A percentile compares a stretch with the other conserved stretches of the same genome.
phyloP scores from a whole-genome alignment of 192 early-diverging fungal species.

The Mortierella hygrophila region DNA sequence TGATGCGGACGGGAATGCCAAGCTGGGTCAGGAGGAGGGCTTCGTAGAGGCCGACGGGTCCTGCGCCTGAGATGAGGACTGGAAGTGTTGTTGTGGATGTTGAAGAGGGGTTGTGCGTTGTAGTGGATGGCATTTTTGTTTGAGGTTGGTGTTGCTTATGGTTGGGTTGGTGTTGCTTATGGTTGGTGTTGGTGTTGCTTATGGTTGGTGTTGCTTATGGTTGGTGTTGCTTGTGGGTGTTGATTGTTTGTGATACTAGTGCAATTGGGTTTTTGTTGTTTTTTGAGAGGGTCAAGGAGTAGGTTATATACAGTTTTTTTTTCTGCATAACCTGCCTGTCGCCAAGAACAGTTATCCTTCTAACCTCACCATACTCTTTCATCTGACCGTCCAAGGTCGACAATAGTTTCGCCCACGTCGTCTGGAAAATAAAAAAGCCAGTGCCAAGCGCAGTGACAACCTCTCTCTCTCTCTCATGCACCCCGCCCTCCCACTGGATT shows the following conservation, averaged over 20 bases:
- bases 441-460: no score
- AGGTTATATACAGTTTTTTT: neutral
- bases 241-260: neutral
- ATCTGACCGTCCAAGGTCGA: no score
- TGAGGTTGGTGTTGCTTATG: neutral
- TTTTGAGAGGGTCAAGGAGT: neutral
- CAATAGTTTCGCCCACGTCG: no score
- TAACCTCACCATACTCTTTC: no score
- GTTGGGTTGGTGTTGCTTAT: neutral
- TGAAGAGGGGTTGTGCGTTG: neutral
- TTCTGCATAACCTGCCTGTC: neutral
- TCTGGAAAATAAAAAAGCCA: no score
- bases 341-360: neutral
- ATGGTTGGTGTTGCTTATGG: neutral
- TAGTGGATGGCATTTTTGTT: neutral
- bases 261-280: neutral
- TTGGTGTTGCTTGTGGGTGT: neutral
- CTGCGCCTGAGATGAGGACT: slow-evolving; percentile 29
- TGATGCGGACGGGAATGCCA: slow-evolving; percentile 6
- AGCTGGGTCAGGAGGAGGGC: slow-evolving; percentile 22
- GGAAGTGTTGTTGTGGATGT: neutral
- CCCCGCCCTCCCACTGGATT: neutral
- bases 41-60: slow-evolving; percentile 26
- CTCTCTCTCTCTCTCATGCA: no score
- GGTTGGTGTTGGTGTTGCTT: neutral